Base-by-base conservation (phyloP, 2,329 filamentous ascomycete species). In the Fusarium sarcochroum region DNA sequence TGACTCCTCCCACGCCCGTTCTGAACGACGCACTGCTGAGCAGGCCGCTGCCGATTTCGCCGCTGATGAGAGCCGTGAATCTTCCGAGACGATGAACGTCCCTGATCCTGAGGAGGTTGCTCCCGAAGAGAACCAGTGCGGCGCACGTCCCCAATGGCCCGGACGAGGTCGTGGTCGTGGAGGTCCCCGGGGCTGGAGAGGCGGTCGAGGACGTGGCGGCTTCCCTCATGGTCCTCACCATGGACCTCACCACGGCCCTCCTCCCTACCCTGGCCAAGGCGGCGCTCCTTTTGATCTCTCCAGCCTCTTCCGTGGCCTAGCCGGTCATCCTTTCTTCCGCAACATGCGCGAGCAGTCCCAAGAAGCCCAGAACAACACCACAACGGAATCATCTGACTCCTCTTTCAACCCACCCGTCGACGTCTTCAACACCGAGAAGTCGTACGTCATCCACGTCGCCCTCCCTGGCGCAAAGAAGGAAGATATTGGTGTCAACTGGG, bases 381-480 rank as follows among this genome's bases (percentile, higher is more conserved):
- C 74, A n/a, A n/a, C n/a, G 38, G 79, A 81, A 55, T 76, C 82
- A 63, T 91, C 92, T 77, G 77, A 79, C 7, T 91, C 91, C 53
- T 76, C 82, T 59, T 91, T 92, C 77, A 78, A 79, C 7, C 91
- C 91, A 1, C 88, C 90, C n/a, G 82, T 90, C 56, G 93, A 97
- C 76, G 81, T 94, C 68, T 96, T 95, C 82, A 87, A 91, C 76
- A 91, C 90, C 7, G 79, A 87, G 8, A 79, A 81, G 32, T 80
- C 87, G 15, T 94, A 89, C 76, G 82, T 93, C 42, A 80, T 96
- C 10, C 92, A 96, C 77, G 82, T 94, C 73, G 90, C 92, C 2
- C 84, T 97, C 0, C 92, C 93, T 0, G 93, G 93, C 25, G 92
- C 90, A 3, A 90, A 90, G 80, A 94, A 94, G 79, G 87, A 93